phyloP scores from a whole-genome alignment of 2,329 filamentous ascomycete genomes.

The Ophiosphaerella korrae region DNA sequence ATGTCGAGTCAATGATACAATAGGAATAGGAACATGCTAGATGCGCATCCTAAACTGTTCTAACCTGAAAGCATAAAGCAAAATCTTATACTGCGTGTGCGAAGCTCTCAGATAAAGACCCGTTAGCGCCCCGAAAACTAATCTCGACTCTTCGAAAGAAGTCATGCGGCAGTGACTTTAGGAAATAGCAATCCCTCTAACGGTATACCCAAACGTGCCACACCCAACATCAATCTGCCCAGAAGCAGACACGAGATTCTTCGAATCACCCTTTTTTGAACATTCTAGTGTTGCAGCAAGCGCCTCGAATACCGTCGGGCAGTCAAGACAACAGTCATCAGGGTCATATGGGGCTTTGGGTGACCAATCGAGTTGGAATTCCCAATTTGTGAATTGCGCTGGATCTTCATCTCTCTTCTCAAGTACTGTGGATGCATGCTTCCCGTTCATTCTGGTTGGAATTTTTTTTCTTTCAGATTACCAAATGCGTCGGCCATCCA shows the following conservation, averaged over 20 bases:
- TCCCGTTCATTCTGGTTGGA: not conserved
- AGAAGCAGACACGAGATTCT: not conserved
- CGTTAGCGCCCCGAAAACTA: too few species aligned
- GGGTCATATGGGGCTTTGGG: not conserved
- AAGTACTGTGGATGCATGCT: not conserved
- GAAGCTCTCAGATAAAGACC: too few species aligned
- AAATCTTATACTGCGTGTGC: too few species aligned
- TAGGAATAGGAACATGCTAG: too few species aligned
- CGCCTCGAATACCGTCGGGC: not conserved
- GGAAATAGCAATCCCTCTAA: not conserved
- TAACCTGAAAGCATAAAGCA: too few species aligned
- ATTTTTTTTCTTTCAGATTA: not conserved
- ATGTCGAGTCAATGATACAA: too few species aligned
- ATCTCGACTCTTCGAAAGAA: too few species aligned
- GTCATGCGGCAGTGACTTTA: not conserved
- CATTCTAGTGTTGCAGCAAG: not conserved
- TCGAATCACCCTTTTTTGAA: not conserved
- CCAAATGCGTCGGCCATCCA: slow-evolving; percentile 2
- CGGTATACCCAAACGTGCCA: not conserved
- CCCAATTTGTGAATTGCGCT: not conserved
- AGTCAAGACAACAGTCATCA: not conserved
- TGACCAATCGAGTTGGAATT: slow-evolving; percentile 1
- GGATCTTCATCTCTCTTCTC: not conserved
- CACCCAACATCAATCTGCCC: not conserved
- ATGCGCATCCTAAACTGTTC: too few species aligned